These are phyloP conservation scores for Cubamyces lactineus DNA, from an alignment of 768 basidiomycete species.

Conservation along the genomic window DNA sequence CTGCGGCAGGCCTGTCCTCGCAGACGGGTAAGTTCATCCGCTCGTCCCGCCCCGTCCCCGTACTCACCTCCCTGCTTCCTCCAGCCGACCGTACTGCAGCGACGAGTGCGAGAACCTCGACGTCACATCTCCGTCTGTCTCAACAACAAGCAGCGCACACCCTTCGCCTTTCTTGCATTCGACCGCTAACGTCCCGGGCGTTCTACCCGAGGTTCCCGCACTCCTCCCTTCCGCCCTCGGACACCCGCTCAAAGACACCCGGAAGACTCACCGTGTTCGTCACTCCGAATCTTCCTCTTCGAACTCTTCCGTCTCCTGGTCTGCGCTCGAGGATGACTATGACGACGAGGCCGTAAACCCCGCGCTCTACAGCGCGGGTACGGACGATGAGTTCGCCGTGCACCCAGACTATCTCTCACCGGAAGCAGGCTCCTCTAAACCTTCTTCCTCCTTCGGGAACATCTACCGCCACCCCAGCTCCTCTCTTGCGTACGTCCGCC, in stretches of 20 bases:
- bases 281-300: constrained; percentile 67
- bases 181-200: constrained; percentile 37
- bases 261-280: constrained; percentile 49
- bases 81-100: constrained; percentile 70
- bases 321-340: constrained; percentile 66
- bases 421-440: constrained; percentile 49
- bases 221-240: constrained; percentile 64
- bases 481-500: constrained; percentile 65
- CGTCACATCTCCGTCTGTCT: constrained; percentile 66
- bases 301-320: constrained; percentile 66
- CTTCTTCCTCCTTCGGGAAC: constrained; percentile 36
- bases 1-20: constrained; percentile 67
- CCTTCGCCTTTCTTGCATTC: constrained; percentile 67
- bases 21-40: constrained; percentile 56
- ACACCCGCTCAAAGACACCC: constrained; percentile 45
- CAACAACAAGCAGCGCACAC: constrained; percentile 66
- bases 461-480: constrained; percentile 38
- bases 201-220: constrained; percentile 64
- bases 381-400: constrained; percentile 39
- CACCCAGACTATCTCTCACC: constrained; percentile 41
- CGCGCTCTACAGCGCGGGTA: constrained; percentile 28
- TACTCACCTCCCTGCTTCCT: constrained; percentile 24
- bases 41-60: constrained; percentile 15
- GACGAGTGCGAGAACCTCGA: constrained; percentile 67
- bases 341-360: constrained; percentile 48